Base-by-base conservation (phyloP, 2,329 filamentous ascomycete species). In the Fusarium piperis region DNA sequence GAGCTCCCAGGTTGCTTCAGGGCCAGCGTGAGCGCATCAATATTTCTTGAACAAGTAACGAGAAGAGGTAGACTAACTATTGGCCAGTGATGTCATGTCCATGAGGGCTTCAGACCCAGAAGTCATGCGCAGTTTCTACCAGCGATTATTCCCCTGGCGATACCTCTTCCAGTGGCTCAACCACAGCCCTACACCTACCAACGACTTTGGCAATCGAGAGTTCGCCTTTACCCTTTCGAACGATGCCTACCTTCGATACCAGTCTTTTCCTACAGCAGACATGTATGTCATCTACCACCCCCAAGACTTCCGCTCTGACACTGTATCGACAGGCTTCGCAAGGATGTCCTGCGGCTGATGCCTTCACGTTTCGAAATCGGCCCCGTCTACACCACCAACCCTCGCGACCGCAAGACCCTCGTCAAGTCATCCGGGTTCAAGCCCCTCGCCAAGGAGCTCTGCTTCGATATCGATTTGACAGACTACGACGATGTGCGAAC, bases 401-500 rank as follows among this genome's bases (percentile, higher is more conserved):
- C 96, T 1, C 92, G 94, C 75, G 96, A 99, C 77, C 91, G 95
- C 77, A 99, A 98, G 83, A 92, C 92, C 0, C 83, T 98, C 35
- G 90, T 92, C 59, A 95, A 94, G 81, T 89, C 91, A 36, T 90
- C 90, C 53, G 90, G 93, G 10, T 98, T 99, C 84, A 92, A 92
- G 71, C 95, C 96, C 0, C 81, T 98, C 33, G 89, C 93, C 62
- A 99, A 99, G 81, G 96, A 99, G 81, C 85, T 99, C 39, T 97
- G 97, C 76, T 98, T 99, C 81, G 96, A 99, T 92, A 98, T 99
- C 77, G 96, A 99, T 88, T 89, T 99, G 89, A 98, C 96, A 61
- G 96, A 98, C 83, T 99, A 99, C 82, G 96, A 99, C 80, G 94
- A 97, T 73, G 93, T 99, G 72, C 91, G 96, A 74, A 98, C 95